Evolutionary conservation across 768 basidiomycete genomes (phyloP).

Genomic region (Neoboletus brunneissimus): DNA sequence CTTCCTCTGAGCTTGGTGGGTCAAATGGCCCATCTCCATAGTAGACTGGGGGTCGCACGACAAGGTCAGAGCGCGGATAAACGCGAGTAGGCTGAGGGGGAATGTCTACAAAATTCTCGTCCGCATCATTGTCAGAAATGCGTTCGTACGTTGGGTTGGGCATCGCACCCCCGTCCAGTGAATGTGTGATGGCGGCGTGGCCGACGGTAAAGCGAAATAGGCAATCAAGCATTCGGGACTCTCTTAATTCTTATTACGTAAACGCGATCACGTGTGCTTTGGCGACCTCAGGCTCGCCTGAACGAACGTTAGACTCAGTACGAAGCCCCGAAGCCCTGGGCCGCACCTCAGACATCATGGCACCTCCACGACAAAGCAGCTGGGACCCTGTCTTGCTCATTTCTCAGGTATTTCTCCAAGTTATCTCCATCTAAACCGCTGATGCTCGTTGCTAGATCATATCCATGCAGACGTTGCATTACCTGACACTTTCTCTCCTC

Average conservation of each 20-base stretch:
- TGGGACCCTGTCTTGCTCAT: conserved; percentile 91
- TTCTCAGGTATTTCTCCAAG: conserved; percentile 60
- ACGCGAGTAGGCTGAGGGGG: conserved; percentile 3
- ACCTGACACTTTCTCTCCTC: conserved; percentile 81
- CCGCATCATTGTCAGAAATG: conserved; percentile 25
- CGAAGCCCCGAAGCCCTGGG: background rate
- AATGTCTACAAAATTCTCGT: conserved; percentile 18
- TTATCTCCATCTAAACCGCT: background rate
- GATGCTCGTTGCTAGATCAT: conserved; percentile 62
- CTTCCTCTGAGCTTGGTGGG: conserved; percentile 78
- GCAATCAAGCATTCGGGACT: conserved; percentile 6
- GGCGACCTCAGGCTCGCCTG: background rate
- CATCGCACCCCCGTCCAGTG: conserved; percentile 21
- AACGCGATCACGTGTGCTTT: conserved; percentile 12
- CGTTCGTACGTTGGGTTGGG: conserved; percentile 29
- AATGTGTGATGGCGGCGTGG: background rate
- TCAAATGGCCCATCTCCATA: conserved; percentile 79
- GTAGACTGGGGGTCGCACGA: conserved; percentile 42
- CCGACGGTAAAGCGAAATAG: conserved; percentile 3
- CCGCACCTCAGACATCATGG: conserved; percentile 24
- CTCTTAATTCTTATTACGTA: conserved; percentile 8
- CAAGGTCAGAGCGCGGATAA: conserved; percentile 5
- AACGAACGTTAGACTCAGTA: background rate
- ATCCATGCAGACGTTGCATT: conserved; percentile 89
- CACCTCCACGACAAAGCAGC: conserved; percentile 45